phyloP scores from a whole-genome alignment of 352 stramenopile genomes.

The Phytophthora megakarya region DNA sequence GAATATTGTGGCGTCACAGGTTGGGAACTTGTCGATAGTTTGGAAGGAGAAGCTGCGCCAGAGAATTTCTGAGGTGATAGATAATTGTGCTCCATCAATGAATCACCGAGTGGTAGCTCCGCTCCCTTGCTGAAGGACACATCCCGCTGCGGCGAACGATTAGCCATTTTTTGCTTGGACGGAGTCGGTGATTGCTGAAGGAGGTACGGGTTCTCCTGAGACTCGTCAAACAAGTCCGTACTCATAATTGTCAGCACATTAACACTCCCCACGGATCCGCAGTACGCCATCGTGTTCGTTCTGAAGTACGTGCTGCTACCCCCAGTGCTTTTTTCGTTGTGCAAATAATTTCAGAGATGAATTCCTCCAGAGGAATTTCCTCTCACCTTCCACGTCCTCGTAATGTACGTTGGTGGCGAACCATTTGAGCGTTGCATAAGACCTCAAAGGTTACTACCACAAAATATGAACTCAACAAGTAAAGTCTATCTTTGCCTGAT shows the following conservation, averaged over 20 bases:
- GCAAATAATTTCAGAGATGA: neutral
- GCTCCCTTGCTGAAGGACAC: slow-evolving; percentile 17
- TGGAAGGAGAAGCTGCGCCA: slow-evolving; percentile 1
- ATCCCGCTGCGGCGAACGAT: slow-evolving; percentile 3
- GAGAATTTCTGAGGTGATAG: neutral
- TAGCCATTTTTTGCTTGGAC: slow-evolving; percentile 14
- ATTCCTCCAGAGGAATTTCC: neutral
- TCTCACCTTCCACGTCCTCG: slow-evolving; percentile 19
- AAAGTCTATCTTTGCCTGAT: neutral
- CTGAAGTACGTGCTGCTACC: slow-evolving; percentile 1
- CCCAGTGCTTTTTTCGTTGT: slow-evolving; percentile 10
- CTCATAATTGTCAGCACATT: slow-evolving; percentile 74
- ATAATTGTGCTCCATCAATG: slow-evolving; percentile 6
- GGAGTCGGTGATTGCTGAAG: slow-evolving; percentile 39
- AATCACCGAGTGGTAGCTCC: slow-evolving; percentile 52
- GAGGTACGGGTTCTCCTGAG: slow-evolving; percentile 73
- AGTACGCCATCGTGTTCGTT: slow-evolving; percentile 48
- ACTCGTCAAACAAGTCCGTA: slow-evolving; percentile 73
- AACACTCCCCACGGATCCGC: slow-evolving; percentile 63
- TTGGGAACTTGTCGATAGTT: slow-evolving; percentile 2
- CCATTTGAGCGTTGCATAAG: slow-evolving; percentile 25
- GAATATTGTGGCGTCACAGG: slow-evolving; percentile 22
- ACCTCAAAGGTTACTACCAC: slow-evolving; percentile 5
- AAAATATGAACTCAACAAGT: neutral
- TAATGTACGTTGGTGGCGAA: neutral